Base-by-base conservation (phyloP, 1,284 basidiomycete species). In the Pulveroboletus sp. region DNA sequence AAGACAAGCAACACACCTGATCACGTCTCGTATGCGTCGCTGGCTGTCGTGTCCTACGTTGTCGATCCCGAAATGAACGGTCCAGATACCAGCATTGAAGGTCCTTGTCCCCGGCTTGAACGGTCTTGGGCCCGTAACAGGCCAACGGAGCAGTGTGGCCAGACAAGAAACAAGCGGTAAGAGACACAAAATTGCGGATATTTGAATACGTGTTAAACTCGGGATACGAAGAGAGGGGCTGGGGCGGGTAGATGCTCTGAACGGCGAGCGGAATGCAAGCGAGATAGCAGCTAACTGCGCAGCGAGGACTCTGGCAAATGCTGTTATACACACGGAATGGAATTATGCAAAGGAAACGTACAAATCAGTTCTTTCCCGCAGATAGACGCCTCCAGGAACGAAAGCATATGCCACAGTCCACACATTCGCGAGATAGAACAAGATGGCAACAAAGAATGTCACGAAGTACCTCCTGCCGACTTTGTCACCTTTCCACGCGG, bases 341-440 rank as follows among this genome's bases (percentile, higher is more conserved):
- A 35, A 52, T 13, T 41, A 47, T 33, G 12, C 19, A 43, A 16
- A 32, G 10, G 17, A 21, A 44, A 75, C 82, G 67, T 65, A 87
- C 80, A 86, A 52, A 66, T 92, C 86, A 11, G 91, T 93, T 24
- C 89, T 78, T 72, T 97, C 95, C 26, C 95, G 78, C 56, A 98
- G 77, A 60, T 86, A 77, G 61, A 80, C 73, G 0, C 93, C 94
- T 2, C 89, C 89, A 0, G 94, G 94, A 3, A 97, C 92, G 65
- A 97, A 97, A 0, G 94, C 95, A 72, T 98, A 97, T 0, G 95
- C 95, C 47, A 93, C 92, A 0, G 93, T 95, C 72, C 91, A 86
- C 7, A 89, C 83, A 58, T 84, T 87, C 29, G 84, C 82, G 19
- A 93, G 77, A 57, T 82, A 83, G 51, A 93, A 74, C 36, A 92